phyloP scores from a whole-genome alignment of 2,329 filamentous ascomycete genomes.

The Botrytis tulipae region DNA sequence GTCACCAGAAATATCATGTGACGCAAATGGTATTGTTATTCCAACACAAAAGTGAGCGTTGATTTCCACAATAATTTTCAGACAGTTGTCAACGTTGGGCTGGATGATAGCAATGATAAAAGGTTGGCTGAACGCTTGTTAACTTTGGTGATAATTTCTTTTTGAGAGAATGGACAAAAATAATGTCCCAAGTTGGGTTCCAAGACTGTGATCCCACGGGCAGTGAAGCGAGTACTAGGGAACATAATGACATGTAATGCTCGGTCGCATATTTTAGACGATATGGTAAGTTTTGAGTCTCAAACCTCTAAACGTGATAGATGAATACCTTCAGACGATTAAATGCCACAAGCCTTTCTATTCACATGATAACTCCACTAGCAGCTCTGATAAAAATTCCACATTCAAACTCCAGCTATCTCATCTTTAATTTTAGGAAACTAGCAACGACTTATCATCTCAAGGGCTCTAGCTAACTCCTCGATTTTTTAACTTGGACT shows the following conservation, averaged over 20 bases:
- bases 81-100: not conserved
- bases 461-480: accelerated
- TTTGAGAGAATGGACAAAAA: not conserved
- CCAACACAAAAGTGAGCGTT: not conserved
- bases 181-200: not conserved
- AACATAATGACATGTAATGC: not conserved
- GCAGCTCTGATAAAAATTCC: no score
- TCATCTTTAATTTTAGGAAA: no score
- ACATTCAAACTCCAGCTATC: no score
- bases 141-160: not conserved
- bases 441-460: no score
- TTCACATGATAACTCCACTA: no score
- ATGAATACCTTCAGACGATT: no score
- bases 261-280: no score
- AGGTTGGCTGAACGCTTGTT: not conserved
- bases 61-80: not conserved
- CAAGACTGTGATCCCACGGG: not conserved
- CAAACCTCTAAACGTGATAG: no score
- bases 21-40: not conserved
- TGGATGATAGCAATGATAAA: not conserved
- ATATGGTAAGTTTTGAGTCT: no score
- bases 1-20: not conserved
- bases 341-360: no score
- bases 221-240: not conserved
- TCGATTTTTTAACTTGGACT: no score